Conservation (phyloP, 768 basidiomycete genomes). For the Kwoniella bestiolae region DNA sequence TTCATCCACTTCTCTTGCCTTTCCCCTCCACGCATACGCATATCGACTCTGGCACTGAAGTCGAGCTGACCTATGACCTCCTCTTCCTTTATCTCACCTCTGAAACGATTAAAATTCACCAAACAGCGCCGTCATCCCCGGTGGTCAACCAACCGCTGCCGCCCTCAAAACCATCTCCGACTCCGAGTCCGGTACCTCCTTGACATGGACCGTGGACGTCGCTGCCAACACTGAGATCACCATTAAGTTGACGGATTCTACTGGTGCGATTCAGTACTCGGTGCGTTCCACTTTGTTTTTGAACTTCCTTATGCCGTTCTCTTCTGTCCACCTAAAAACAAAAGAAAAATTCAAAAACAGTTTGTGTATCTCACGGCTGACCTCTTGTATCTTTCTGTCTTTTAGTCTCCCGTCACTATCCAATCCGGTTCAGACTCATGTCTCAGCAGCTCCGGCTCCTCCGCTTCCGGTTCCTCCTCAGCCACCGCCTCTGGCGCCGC, state of each 20-base stretch:
- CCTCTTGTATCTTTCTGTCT: neutral
- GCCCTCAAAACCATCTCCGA: constrained; percentile 37
- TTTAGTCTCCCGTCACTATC: constrained; percentile 26
- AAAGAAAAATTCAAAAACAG: neutral
- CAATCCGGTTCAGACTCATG: constrained; percentile 45
- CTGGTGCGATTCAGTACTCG: constrained; percentile 47
- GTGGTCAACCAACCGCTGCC: constrained; percentile 43
- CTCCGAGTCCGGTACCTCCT: constrained; percentile 16
- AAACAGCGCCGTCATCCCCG: constrained; percentile 58
- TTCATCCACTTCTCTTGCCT: too few species aligned
- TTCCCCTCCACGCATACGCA: too few species aligned
- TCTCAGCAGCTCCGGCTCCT: constrained; percentile 16
- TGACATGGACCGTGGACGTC: constrained; percentile 49
- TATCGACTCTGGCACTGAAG: neutral
- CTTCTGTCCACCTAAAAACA: too few species aligned
- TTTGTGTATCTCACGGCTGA: neutral
- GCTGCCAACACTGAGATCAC: constrained; percentile 35
- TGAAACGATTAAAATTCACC: neutral
- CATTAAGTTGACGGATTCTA: constrained; percentile 49
- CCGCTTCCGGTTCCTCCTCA: constrained; percentile 12
- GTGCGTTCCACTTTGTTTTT: constrained; percentile 15
- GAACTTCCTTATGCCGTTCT: neutral
- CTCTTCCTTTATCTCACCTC: neutral
- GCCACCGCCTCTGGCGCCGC: constrained; percentile 4
- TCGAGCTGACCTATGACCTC: neutral